Evolutionary conservation across 768 basidiomycete species (phyloP).

Genomic region (Naganishia vishniacii): DNA sequence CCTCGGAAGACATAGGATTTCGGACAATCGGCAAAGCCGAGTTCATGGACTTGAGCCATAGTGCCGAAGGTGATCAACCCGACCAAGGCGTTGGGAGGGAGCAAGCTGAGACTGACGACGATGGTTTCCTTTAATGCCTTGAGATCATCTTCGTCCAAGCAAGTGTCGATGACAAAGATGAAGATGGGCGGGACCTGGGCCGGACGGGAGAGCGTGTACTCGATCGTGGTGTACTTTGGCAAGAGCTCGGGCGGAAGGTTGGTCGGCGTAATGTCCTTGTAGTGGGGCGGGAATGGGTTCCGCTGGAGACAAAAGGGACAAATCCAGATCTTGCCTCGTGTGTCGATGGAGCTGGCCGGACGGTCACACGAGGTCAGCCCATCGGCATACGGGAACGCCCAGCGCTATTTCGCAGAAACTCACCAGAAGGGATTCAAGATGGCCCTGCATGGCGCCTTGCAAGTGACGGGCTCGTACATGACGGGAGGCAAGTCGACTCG

Average conservation of each 20-base stretch:
- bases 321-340: conserved; percentile 97
- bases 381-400: too few relatives aligned
- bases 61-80: conserved; percentile 95
- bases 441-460: conserved; percentile 94
- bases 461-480: conserved; percentile 95
- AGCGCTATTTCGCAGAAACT: conserved; percentile 33
- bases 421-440: conserved; percentile 97
- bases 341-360: conserved; percentile 84
- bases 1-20: conserved; percentile 99
- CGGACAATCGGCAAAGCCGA: conserved; percentile 89
- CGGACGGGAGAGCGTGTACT: conserved; percentile 92
- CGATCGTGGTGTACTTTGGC: conserved; percentile 98
- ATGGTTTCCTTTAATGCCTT: conserved; percentile 92
- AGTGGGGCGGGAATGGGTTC: conserved; percentile 95
- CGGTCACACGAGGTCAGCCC: neutral
- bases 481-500: conserved; percentile 92
- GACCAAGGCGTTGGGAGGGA: conserved; percentile 90
- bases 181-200: conserved; percentile 92
- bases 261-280: conserved; percentile 95
- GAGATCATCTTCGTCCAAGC: conserved; percentile 82
- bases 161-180: conserved; percentile 94
- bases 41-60: conserved; percentile 98
- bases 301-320: conserved; percentile 97
- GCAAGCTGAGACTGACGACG: conserved; percentile 82
- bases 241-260: conserved; percentile 93